phyloP scores from a whole-genome alignment of 1,284 basidiomycete species.

The Papiliotrema terrestris region DNA sequence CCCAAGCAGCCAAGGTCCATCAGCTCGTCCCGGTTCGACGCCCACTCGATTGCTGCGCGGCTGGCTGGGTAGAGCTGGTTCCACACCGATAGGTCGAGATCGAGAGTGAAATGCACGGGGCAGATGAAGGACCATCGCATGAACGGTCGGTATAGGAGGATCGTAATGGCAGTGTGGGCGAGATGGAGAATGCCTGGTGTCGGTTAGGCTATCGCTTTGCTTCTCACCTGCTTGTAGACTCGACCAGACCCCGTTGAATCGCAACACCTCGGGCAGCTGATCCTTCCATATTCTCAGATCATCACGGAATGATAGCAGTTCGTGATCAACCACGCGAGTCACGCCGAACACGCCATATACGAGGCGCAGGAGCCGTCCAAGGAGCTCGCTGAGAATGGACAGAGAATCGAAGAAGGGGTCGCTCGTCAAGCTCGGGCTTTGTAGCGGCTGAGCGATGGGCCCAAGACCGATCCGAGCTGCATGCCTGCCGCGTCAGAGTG shows the following conservation, averaged over 20 bases:
- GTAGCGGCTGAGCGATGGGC: slow-evolving; percentile 4
- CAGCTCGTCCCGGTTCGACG: slow-evolving; percentile 19
- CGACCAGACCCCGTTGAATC: slow-evolving; percentile 15
- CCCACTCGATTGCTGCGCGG: slow-evolving; percentile 22
- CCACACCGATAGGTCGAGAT: slow-evolving; percentile 23
- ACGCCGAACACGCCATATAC: slow-evolving; percentile 24
- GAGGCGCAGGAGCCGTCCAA: slow-evolving; percentile 10
- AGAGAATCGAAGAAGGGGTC: slow-evolving; percentile 17
- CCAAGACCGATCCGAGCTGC: slow-evolving; percentile 17
- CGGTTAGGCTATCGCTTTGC: background rate
- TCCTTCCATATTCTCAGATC: slow-evolving; percentile 17
- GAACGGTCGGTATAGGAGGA: slow-evolving; percentile 28
- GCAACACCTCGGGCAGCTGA: slow-evolving; percentile 7
- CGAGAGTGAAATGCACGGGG: slow-evolving; percentile 16
- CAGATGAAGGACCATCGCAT: slow-evolving; percentile 34
- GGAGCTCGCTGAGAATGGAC: slow-evolving; percentile 8
- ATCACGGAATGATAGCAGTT: slow-evolving; percentile 12
- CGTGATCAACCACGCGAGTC: slow-evolving; percentile 7
- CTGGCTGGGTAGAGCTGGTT: slow-evolving; percentile 13
- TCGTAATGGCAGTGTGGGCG: slow-evolving; percentile 13
- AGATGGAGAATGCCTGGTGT: slow-evolving; percentile 21
- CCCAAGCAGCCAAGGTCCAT: slow-evolving; percentile 21
- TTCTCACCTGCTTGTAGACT: slow-evolving; percentile 14
- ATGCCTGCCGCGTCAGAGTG: slow-evolving; percentile 11
- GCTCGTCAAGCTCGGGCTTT: background rate